phyloP scores from a whole-genome alignment of 2,329 filamentous ascomycete species.

The Neofusicoccum ribis region DNA sequence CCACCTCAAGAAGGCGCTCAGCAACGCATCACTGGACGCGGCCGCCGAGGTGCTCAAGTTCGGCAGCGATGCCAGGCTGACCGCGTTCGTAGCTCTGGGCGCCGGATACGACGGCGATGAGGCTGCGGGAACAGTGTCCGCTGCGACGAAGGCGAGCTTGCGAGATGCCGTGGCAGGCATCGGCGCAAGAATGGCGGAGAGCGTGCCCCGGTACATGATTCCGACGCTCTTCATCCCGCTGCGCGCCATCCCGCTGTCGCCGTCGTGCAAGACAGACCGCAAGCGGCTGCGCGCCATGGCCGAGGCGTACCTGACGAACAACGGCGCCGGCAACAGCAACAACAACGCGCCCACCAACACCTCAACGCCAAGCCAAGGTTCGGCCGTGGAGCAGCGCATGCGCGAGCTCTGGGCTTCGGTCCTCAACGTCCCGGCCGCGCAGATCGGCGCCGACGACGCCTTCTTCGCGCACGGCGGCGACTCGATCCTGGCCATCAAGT shows the following conservation, averaged over 20 bases:
- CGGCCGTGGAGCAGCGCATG: neutral
- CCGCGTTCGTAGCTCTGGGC: neutral
- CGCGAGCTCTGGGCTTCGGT: neutral
- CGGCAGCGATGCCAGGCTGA: neutral
- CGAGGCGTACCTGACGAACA: neutral
- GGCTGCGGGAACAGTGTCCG: neutral
- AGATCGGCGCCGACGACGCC: neutral
- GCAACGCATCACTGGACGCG: slow-evolving; percentile 24
- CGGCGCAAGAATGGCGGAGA: neutral
- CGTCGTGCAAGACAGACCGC: neutral
- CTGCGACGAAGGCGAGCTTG: neutral
- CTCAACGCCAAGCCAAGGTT: neutral
- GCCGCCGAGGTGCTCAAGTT: neutral
- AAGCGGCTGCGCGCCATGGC: neutral
- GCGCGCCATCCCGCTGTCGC: neutral
- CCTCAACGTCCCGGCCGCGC: neutral
- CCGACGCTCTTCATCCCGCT: neutral
- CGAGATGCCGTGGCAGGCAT: neutral
- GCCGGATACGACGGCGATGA: neutral
- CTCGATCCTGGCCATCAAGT: neutral
- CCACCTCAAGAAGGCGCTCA: slow-evolving; percentile 32
- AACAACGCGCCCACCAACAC: neutral
- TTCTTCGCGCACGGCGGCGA: neutral
- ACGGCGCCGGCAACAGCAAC: neutral
- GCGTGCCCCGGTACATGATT: neutral